These are phyloP conservation scores for Zea mays DNA, from an alignment of 176 grass and related monocot species.

Conservation along the genomic window DNA sequence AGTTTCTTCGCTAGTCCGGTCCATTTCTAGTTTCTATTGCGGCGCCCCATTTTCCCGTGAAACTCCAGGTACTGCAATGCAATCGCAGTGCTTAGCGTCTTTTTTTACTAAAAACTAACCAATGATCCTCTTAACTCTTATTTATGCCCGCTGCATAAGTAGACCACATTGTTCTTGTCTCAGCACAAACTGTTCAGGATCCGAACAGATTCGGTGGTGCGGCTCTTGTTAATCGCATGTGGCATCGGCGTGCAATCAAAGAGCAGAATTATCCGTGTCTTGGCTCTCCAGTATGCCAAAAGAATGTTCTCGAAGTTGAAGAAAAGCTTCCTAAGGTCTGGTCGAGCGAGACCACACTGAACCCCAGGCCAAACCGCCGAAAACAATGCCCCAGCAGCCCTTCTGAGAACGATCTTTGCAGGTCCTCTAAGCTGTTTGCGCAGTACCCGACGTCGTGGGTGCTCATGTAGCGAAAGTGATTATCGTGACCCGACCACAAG, in stretches of 20 bases:
- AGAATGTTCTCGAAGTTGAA: conserved; percentile 90
- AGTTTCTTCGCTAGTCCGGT: not conserved
- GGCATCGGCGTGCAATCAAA: conserved; percentile 93
- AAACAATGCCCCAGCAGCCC: conserved; percentile 86
- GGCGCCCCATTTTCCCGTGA: no score
- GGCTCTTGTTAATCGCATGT: conserved; percentile 70
- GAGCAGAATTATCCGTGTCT: conserved; percentile 63
- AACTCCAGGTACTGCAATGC: no score
- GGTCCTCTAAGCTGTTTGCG: conserved; percentile 76
- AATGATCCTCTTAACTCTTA: no score
- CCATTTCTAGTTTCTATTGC: not conserved
- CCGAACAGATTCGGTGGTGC: conserved; percentile 49
- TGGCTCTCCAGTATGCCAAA: conserved; percentile 61
- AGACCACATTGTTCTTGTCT: conserved; percentile 67
- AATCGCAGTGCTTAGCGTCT: no score
- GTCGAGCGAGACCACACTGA: conserved; percentile 84
- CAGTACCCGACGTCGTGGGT: conserved; percentile 81
- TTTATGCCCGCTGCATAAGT: conserved; percentile 77
- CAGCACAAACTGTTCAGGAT: conserved; percentile 70
- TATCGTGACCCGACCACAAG: no score
- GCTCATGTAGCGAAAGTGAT: conserved; percentile 77
- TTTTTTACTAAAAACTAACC: no score
- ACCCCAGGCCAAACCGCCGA: conserved; percentile 69
- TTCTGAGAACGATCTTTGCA: conserved; percentile 55
- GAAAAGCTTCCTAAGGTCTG: conserved; percentile 78